Evolutionary conservation across 2,329 filamentous ascomycete species (phyloP), one percentile per base, ranked within the genome.

Genomic region (Aureobasidium sp.): DNA sequence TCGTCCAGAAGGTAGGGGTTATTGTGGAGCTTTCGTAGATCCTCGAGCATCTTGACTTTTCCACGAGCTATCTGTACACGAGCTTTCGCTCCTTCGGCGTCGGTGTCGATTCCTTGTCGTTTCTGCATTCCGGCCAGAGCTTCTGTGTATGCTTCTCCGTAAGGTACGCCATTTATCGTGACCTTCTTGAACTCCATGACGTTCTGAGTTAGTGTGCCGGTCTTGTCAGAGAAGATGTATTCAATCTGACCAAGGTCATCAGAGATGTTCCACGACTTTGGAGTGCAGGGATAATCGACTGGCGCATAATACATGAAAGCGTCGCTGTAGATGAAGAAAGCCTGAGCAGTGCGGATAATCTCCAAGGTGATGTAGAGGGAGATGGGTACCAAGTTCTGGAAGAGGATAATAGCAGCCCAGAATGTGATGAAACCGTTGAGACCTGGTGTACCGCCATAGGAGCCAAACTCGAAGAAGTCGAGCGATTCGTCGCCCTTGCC

Each of bases 171-270:
- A 70, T 97, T 97, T 75, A 99, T 87, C 0, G 92, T 96, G 61
- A 89, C 91, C 76, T 99, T 99, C 76, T 97, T 99, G 84, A 97
- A 99, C 74, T 99, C 95, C 94, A 96, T 96, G 59, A 95, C 89
- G 72, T 96, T 96, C 70, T 95, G 90, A 0, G 90, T 96, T 66
- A 96, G 77, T 2, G 90, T 96, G 63, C 90, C 90, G 0, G 90
- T 96, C 77, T 96, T 96, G 80, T 96, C 90, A 0, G 90, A 97
- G 75, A 99, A 99, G 67, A 99, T 96, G 78, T 97, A 99, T 76
- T 97, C 94, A 65, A 99, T 96, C 76, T 99, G 94, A 14, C 94
- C 94, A 51, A 99, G 82, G 70, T 99, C 95, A 71, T 99, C 94
- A 0, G 93, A 97, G 56, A 99, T 97, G 72, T 97, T 99, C 94